A percentile compares a stretch with the other conserved stretches of the same genome.
Evolutionary conservation across 495 filamentous ascomycete species (phyloP).

Genomic region (Neurospora sp.): DNA sequence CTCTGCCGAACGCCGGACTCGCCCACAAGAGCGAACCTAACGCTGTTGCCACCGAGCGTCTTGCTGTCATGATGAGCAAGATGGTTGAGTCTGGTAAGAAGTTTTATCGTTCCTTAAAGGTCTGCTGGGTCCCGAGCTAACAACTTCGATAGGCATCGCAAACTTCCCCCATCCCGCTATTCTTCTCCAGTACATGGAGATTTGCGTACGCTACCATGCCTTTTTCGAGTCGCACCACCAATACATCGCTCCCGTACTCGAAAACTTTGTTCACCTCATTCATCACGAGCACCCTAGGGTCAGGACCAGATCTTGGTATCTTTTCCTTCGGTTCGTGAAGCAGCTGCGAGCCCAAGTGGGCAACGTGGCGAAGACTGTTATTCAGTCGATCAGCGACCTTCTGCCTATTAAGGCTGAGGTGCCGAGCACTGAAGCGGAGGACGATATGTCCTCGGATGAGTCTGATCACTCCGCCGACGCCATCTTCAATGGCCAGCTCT

Average conservation of each 20-base stretch:
- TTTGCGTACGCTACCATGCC: conserved; percentile 83
- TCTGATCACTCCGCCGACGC: conserved; percentile 80
- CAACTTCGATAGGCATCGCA: conserved; percentile 52
- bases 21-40: conserved; percentile 73
- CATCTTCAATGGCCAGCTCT: conserved; percentile 81
- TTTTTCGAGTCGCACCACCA: conserved; percentile 80
- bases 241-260: conserved; percentile 74
- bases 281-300: conserved; percentile 81
- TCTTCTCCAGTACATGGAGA: conserved; percentile 95
- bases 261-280: conserved; percentile 81
- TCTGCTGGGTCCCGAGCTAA: conserved; percentile 11
- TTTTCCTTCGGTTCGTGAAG: conserved; percentile 90
- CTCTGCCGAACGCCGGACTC: conserved; percentile 71
- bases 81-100: conserved; percentile 83
- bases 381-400: conserved; percentile 80
- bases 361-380: conserved; percentile 78
- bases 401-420: conserved; percentile 85
- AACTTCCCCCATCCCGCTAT: conserved; percentile 83
- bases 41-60: conserved; percentile 59
- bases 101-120: not conserved
- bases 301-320: conserved; percentile 87
- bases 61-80: conserved; percentile 83
- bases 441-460: conserved; percentile 90
- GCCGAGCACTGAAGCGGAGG: conserved; percentile 62
- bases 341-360: conserved; percentile 73